Conservation (phyloP, 2,329 filamentous ascomycete species). For the Fusarium nisikadoi region DNA sequence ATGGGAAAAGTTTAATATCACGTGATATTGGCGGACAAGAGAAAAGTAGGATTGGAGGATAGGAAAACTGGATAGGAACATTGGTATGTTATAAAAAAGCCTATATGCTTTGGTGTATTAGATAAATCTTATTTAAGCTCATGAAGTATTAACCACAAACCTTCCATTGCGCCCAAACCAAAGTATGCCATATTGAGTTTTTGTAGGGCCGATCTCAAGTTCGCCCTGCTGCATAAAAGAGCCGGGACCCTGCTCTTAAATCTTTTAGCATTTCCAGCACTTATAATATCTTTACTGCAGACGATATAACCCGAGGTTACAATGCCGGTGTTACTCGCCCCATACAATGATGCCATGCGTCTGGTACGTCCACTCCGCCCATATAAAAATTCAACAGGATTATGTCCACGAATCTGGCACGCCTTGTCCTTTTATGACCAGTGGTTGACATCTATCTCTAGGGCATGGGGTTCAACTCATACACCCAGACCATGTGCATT, state of each 20-base stretch:
- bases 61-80: no score
- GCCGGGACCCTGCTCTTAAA: no score
- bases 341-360: conserved; percentile 23
- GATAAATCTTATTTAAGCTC: no score
- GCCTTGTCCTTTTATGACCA: accelerated
- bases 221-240: neutral
- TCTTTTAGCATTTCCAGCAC: accelerated
- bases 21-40: no score
- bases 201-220: accelerated
- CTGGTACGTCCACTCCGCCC: neutral
- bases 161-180: neutral
- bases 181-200: neutral
- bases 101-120: no score
- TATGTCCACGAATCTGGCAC: accelerated
- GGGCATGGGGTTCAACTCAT: conserved; percentile 19
- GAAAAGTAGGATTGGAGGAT: no score
- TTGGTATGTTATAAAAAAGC: no score
- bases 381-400: accelerated
- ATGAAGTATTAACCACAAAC: neutral
- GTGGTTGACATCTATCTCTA: neutral
- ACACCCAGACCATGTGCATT: neutral
- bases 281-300: neutral
- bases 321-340: conserved; percentile 7
- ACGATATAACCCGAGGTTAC: accelerated
- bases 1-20: no score